These are phyloP conservation scores for Fraxinus quadrangulata DNA, from an alignment of 257 asterid genomes.

Conservation along the genomic window DNA sequence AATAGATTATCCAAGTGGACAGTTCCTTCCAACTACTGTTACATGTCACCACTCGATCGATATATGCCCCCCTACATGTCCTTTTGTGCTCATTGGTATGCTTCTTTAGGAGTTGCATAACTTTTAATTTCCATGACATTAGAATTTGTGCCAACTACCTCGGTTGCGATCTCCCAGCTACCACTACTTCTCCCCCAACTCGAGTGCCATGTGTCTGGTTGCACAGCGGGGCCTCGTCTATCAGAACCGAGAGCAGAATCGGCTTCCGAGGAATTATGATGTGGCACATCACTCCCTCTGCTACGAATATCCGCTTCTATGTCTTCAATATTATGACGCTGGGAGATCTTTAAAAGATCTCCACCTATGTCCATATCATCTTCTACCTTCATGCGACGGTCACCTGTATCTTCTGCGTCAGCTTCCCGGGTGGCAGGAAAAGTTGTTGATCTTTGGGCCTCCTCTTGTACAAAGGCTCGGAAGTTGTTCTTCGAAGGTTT, in stretches of 20 bases:
- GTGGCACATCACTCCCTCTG: slow-evolving; percentile 82
- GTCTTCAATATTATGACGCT: slow-evolving; percentile 89
- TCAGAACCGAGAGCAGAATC: slow-evolving; percentile 75
- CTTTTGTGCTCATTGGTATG: slow-evolving; percentile 38
- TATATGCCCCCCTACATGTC: not conserved
- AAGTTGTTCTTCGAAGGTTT: slow-evolving; percentile 87
- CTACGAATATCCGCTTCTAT: slow-evolving; percentile 88
- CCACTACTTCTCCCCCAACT: slow-evolving; percentile 71
- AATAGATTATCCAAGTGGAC: slow-evolving; percentile 18
- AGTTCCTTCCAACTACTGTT: slow-evolving; percentile 29
- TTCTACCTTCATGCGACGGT: slow-evolving; percentile 79
- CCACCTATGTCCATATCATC: slow-evolving; percentile 90
- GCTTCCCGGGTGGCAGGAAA: slow-evolving; percentile 55
- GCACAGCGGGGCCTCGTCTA: slow-evolving; percentile 52
- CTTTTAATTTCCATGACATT: slow-evolving; percentile 31
- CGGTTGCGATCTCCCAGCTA: slow-evolving; percentile 62
- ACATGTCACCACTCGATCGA: slow-evolving; percentile 27
- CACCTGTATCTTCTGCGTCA: slow-evolving; percentile 51
- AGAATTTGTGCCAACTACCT: slow-evolving; percentile 39
- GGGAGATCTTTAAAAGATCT: slow-evolving; percentile 90
- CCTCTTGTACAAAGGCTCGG: slow-evolving; percentile 79
- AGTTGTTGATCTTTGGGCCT: slow-evolving; percentile 53
- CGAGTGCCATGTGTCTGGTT: slow-evolving; percentile 50
- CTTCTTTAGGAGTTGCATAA: slow-evolving; percentile 43
- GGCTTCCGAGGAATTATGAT: slow-evolving; percentile 64